These are phyloP conservation scores for Solanum gracilifrons DNA, from an alignment of 257 asterid species.

Conservation along the genomic window DNA sequence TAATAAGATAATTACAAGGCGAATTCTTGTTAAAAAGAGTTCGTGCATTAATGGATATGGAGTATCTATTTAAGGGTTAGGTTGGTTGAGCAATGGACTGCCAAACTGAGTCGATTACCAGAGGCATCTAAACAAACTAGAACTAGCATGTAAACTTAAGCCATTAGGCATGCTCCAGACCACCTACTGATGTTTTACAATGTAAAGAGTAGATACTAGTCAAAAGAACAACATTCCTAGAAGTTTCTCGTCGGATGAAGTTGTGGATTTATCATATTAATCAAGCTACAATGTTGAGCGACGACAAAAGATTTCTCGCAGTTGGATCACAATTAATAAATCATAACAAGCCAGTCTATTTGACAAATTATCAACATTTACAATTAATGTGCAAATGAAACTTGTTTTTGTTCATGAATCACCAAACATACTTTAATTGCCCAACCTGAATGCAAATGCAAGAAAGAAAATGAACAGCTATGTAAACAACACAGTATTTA, in stretches of 20 bases:
- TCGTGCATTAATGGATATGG: neutral
- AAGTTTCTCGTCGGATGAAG: neutral
- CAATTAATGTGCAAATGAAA: neutral
- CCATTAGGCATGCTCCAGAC: neutral
- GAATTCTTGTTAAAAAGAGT: neutral
- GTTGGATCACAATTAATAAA: neutral
- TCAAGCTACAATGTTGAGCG: neutral
- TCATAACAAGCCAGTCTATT: neutral
- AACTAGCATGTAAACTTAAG: neutral
- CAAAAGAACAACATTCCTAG: neutral
- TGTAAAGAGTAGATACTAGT: neutral
- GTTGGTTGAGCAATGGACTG: neutral
- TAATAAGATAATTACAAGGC: neutral
- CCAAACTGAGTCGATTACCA: neutral
- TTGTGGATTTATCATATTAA: neutral
- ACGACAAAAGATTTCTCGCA: neutral
- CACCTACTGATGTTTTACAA: neutral
- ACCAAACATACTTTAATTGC: neutral
- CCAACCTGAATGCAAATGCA: neutral
- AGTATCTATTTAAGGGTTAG: neutral
- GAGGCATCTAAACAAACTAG: neutral
- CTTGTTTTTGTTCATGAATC: neutral
- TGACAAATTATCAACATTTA: neutral
- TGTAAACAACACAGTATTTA: neutral
- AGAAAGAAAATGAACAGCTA: neutral